phyloP scores from a whole-genome alignment of 1,139 yeast species.

The Yamadazyma blattariae region DNA sequence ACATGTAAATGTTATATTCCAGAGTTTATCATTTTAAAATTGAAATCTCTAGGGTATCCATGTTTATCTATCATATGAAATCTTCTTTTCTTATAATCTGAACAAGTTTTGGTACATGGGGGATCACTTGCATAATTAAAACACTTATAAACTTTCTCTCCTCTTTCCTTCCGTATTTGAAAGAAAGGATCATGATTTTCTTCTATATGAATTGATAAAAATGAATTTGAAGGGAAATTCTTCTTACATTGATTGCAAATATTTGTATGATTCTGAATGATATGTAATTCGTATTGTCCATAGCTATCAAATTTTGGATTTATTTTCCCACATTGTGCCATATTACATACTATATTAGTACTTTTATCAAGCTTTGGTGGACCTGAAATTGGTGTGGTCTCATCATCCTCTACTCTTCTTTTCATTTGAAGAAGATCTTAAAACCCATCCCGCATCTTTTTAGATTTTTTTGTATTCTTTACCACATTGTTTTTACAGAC shows the following conservation, averaged over 20 bases:
- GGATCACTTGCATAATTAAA: constrained; percentile 18
- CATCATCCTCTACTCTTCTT: constrained; percentile 10
- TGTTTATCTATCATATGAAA: constrained; percentile 50
- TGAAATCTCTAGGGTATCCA: constrained; percentile 43
- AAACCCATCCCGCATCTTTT: too few relatives aligned
- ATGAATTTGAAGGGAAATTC: constrained; percentile 36
- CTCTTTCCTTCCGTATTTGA: constrained; percentile 31
- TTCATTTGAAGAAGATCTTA: constrained; percentile 6
- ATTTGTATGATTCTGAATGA: constrained; percentile 20
- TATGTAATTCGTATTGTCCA: constrained; percentile 29
- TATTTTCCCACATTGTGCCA: constrained; percentile 2
- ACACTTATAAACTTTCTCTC: constrained; percentile 41
- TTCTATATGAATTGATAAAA: constrained; percentile 46
- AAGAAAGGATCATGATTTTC: constrained; percentile 54
- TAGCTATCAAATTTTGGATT: constrained; percentile 8
- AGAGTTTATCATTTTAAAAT: constrained; percentile 35
- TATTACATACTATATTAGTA: background rate
- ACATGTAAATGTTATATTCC: constrained; percentile 19
- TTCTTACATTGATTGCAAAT: constrained; percentile 41
- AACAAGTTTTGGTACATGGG: constrained; percentile 32
- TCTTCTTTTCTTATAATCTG: constrained; percentile 35
- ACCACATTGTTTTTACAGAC: background rate
- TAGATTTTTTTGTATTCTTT: too few relatives aligned
- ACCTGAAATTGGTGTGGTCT: too few relatives aligned
- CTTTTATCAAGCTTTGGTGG: too few relatives aligned